phyloP scores from a whole-genome alignment of 2,329 filamentous ascomycete genomes.

The Teratosphaeria pseudoeucalypti region DNA sequence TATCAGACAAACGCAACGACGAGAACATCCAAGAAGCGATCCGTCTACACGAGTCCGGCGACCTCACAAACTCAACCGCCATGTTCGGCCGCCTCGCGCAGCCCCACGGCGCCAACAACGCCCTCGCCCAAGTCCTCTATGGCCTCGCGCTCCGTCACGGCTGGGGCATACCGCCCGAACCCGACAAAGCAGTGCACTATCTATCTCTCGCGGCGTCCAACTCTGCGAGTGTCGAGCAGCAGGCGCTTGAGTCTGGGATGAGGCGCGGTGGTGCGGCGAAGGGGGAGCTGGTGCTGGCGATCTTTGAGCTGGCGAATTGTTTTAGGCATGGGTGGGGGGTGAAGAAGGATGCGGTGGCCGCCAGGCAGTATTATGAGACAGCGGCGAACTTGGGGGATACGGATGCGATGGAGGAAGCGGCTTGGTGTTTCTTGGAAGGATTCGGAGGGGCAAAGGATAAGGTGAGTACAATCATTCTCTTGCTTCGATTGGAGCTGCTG shows the following conservation, averaged over 20 bases:
- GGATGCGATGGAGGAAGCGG: constrained; percentile 95
- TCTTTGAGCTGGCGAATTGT: constrained; percentile 86
- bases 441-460: constrained; percentile 98
- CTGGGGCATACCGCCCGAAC: constrained; percentile 74
- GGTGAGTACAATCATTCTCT: constrained; percentile 41
- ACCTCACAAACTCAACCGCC: constrained; percentile 67
- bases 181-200: constrained; percentile 65
- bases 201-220: constrained; percentile 84
- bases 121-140: constrained; percentile 89
- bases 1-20: constrained; percentile 30
- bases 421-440: constrained; percentile 93
- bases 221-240: constrained; percentile 73
- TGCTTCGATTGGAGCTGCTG: not conserved
- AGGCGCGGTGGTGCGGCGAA: constrained; percentile 92
- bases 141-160: constrained; percentile 88
- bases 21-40: constrained; percentile 90
- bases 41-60: constrained; percentile 74
- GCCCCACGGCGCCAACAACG: constrained; percentile 76
- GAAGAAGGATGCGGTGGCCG: constrained; percentile 72
- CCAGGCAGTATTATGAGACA: constrained; percentile 88
- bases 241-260: constrained; percentile 75
- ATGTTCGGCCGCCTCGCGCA: constrained; percentile 80
- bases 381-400: constrained; percentile 93
- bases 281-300: constrained; percentile 89
- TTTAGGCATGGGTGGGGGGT: constrained; percentile 95